Percentiles rank a stretch among this genome's conserved stretches.
Conservation (phyloP, 257 asterid genomes). For the Solanum lycopersicoides region DNA sequence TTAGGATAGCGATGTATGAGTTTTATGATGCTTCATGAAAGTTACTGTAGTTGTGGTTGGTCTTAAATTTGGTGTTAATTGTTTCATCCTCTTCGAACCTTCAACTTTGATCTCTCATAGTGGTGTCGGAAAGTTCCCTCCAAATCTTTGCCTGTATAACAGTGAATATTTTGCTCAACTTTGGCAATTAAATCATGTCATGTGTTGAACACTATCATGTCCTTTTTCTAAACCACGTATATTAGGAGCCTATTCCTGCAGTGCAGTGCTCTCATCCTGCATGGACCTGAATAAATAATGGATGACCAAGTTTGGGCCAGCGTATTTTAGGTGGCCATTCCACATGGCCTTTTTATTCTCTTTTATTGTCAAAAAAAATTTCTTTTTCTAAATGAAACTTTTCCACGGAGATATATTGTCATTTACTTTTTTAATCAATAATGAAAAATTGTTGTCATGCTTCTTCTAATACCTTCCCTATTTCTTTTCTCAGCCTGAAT, state of each 20-base stretch:
- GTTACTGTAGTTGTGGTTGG: background rate
- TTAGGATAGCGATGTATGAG: background rate
- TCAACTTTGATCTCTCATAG: background rate
- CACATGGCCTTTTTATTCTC: background rate
- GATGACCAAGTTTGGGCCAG: background rate
- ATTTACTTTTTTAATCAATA: background rate
- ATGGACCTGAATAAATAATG: background rate
- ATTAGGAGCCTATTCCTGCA: background rate
- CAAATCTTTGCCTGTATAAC: background rate
- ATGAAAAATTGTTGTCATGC: background rate
- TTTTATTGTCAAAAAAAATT: background rate
- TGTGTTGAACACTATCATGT: background rate
- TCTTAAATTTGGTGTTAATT: background rate
- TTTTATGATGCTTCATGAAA: background rate
- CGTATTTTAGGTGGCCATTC: background rate
- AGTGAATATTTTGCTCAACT: background rate
- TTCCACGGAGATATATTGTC: background rate
- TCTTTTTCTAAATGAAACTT: background rate
- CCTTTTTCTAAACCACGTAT: background rate
- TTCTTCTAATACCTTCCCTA: background rate
- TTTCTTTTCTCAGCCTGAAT: background rate
- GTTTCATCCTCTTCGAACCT: background rate
- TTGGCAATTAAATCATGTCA: background rate
- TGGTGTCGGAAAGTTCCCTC: background rate
- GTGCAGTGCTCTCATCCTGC: background rate